Evolutionary conservation across 2,329 filamentous ascomycete genomes (phyloP), one percentile per base, ranked within the genome.

Genomic region (Seiridium unicorne): DNA sequence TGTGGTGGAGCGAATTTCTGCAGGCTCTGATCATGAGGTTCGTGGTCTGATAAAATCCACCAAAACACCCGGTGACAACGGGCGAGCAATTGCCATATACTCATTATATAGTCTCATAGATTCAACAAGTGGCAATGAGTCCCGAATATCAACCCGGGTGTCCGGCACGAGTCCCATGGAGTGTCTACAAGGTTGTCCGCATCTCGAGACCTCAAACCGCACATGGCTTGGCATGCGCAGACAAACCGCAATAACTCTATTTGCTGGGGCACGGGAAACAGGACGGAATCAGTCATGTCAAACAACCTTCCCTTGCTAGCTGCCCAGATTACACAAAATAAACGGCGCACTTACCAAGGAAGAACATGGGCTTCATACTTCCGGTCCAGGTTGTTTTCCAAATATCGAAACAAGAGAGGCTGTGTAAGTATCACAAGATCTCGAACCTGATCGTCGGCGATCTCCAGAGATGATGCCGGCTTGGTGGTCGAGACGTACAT

Each of bases 401-500:
- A 53, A 53, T 53, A 38, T 10, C 51, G 51, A 53, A 53, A 53
- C 51, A 40, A 38, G 51, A 53, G 51, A 36, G 51, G 51, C 51
- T 53, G 51, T 53, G 51, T 53, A 36, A n/a, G 51, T 53, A 18
- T 53, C 51, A 53, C 18, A 26, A 26, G 18, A n/a, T 44, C 42
- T 44, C 42, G 9, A n/a, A 44, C 9, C 42, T 10, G n/a, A 10
- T 44, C n/a, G 42, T n/a, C n/a, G 42, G n/a, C 9, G 42, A 44
- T 44, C 42, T 44, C n/a, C 9, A 44, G 42, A n/a, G 9, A 44
- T 44, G 42, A 44, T 44, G 42, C 9, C 42, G n/a, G 42, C n/a
- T 44, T 44, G 9, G 42, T 44, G 18, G 18, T 26, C 18, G 18
- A 26, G 18, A 26, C 18, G 18, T 26, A 26, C 18, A 26, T 26